Evolutionary conservation across 164 flowering plant genomes (phyloP), one percentile per base, ranked within the genome.

Genomic region (Tinospora cordifolia): DNA sequence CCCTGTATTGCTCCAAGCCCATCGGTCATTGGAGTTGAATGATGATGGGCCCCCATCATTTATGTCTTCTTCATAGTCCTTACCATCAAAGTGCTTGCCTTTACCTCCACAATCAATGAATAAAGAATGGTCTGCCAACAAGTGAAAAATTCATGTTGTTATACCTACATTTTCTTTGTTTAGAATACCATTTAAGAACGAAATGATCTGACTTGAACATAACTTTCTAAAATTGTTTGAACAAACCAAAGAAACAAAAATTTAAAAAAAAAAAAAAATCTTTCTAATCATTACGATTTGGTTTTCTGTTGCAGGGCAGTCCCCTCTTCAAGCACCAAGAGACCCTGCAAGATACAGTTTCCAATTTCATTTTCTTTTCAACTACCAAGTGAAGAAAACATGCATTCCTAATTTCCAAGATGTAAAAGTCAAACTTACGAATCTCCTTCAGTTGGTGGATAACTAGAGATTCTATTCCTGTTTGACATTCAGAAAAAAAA

Each of bases 61-160:
- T 40, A 71, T 25, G 77, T 88, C 89, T 47, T 78, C 86, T 63
- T 79, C 87, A 75, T 90, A 90, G 0, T 70, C 74, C 30, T 84
- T 71, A 11, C 82, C 84, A 0, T 77, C 85, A 51, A 71, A 46
- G 0, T 30, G 39, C 44, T 74, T 36, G 10, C 58, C 22, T 21
- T 22, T 3, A 30, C 96, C 98, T 69, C 98, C 98, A 76, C 94
- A 90, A 59, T 92, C 89, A 14, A 92, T 83, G 71, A 83, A 90
- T 62, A 90, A 69, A 22, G 89, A 78, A 81, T 81, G 72, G 26
- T 80, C 96, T 90, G 86, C 74, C 84, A 17, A 40, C 40, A 49
- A 34, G 36, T 73, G 11, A 17, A 41, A 26, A 62, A 67, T 41
- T 17, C 10, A 62, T 36, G 19, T n/a, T 30, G 15, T 30, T 51